Base-by-base conservation (phyloP, 805 yeast species). In the Sugiyamaella smithiae region DNA sequence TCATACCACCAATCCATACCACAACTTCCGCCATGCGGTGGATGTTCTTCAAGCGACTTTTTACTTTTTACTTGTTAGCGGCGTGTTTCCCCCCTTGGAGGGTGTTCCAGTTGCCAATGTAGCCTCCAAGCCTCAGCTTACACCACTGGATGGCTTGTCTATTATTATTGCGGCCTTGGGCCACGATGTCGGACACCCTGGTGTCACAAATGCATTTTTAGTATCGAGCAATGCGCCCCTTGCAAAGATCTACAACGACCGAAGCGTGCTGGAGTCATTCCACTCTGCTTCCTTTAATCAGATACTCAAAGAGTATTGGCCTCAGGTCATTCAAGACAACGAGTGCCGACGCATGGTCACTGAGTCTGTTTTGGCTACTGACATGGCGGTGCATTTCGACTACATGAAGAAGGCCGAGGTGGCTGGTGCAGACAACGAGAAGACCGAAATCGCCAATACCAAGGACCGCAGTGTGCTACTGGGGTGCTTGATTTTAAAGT, bases 171-270 rank as follows among this genome's bases (percentile, higher is more conserved):
- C 96, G 0, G 93, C 96, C 1, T 68, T 90, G 37, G 98, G 98
- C 45, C 99, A 93, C 68, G 99, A 93, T 66, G 81, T 87, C 26
- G 96, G 97, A 19, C 99, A 93, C 66, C 98, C 98, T 0, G 99
- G 98, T 1, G 80, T 89, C n/a, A 88, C 95, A 11, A 88, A 88
- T 65, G 78, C 80, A 31, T 81, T 88, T 55, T 69, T 91, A 64
- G 69, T 72, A 20, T 71, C 77, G 50, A 64, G 79, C 57, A 64
- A 74, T 6, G 76, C 93, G 0, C 88, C 88, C 8, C 73, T 88
- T 20, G 78, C 91, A 2, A 63, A 67, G 47, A 59, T 78, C 12
- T 90, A 79, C 67, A 72, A 80, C 43, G 81, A 81, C 54, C 69
- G 78, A 46, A 83, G 91, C 5, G 84, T 86, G 1, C 73, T 93